Conservation (phyloP, 2,329 filamentous ascomycete genomes). For the Atkinsonella hypoxylon region DNA sequence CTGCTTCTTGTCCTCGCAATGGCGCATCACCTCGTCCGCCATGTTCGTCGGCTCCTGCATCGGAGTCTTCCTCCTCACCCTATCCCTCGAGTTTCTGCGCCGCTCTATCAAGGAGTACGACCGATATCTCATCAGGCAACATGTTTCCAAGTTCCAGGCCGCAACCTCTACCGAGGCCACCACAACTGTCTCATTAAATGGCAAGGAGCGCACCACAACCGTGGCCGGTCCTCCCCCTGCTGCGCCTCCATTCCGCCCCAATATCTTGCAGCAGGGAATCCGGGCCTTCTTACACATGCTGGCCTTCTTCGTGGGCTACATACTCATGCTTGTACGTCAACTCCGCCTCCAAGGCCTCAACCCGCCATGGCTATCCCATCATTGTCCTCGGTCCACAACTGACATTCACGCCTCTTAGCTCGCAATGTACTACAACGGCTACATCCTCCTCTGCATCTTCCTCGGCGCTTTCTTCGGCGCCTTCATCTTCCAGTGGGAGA, state of each 20-base stretch:
- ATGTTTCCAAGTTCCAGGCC: constrained; percentile 23
- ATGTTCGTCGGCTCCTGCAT: constrained; percentile 76
- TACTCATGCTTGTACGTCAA: constrained; percentile 51
- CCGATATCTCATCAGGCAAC: constrained; percentile 45
- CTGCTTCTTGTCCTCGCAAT: constrained; percentile 56
- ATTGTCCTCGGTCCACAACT: too few species aligned
- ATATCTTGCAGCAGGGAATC: constrained; percentile 50
- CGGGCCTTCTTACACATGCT: constrained; percentile 56
- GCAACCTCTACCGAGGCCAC: constrained; percentile 5
- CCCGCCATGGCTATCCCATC: too few species aligned
- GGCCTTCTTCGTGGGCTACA: constrained; percentile 65
- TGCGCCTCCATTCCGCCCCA: constrained; percentile 39
- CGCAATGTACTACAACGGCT: constrained; percentile 56
- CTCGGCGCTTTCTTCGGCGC: constrained; percentile 62
- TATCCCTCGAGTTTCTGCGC: constrained; percentile 60
- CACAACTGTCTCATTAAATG: constrained; percentile 11
- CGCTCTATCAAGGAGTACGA: constrained; percentile 63
- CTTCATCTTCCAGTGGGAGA: constrained; percentile 65
- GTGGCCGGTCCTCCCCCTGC: constrained; percentile 3
- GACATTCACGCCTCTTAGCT: constrained; percentile 14
- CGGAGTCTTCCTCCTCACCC: constrained; percentile 61
- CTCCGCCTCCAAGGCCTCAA: neutral
- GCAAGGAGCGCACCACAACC: constrained; percentile 10
- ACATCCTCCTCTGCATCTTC: constrained; percentile 71
- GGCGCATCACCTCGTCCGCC: constrained; percentile 56